Evolutionary conservation across 306 rosid genomes (phyloP), one percentile per base, ranked within the genome.

Genomic region (Begonia loranthoides): DNA sequence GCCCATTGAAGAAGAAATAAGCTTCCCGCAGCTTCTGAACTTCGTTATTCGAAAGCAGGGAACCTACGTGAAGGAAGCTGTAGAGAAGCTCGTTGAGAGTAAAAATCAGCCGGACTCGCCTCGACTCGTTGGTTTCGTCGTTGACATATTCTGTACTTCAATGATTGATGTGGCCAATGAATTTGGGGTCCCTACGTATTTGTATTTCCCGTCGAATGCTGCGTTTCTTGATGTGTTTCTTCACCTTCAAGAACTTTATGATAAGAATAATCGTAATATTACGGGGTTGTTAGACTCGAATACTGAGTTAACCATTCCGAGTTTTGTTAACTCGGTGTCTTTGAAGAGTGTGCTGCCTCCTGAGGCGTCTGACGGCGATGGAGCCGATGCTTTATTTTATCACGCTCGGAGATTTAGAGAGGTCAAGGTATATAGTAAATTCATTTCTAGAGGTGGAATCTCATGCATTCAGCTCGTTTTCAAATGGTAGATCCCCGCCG

Each of bases 1-100:
- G 39, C 38, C 24, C 22, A 5, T 12, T 8, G 16, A 16, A 10
- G 9, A 45, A 45, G 49, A 10, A 4, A 7, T 45, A 7, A 45
- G 15, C 4, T 9, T 45, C 5, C 49, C 12, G 5, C 49, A 4
- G 16, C 57, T 52, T 21, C n/a, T n/a, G n/a, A n/a, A n/a, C n/a
- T n/a, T n/a, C n/a, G n/a, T n/a, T n/a, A n/a, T n/a, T n/a, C n/a
- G 57, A 0, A 57, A 61, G 33, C 24, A 19, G 0, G 65, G 66
- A 9, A n/a, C n/a, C n/a, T n/a, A n/a, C n/a, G n/a, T n/a, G n/a
- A 57, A 5, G 53, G 34, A 71, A 10, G 54, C 56, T 6, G 51
- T 66, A 9, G 9, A 50, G 28, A 19, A 61, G 13, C n/a, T n/a
- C n/a, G n/a, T n/a, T 11, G 15, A 21, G 16, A 24, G 58, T 14